Percentiles rank a stretch among this genome's conserved stretches.
These are phyloP conservation scores for Annulohypoxylon moriforme DNA, from an alignment of 495 filamentous ascomycete species.

Conservation along the genomic window DNA sequence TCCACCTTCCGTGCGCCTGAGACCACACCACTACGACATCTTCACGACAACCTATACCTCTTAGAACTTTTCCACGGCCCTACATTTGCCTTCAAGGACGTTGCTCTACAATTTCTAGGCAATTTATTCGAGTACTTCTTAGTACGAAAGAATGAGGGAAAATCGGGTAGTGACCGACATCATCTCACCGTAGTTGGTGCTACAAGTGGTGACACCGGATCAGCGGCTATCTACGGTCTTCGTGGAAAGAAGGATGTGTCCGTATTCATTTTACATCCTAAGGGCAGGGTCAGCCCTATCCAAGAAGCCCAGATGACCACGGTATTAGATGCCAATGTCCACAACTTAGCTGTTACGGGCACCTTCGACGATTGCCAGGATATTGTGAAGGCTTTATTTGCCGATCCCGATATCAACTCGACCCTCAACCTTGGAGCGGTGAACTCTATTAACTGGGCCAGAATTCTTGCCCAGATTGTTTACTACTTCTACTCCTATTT, in stretches of 20 bases:
- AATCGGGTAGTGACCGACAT: conserved; percentile 76
- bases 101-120: conserved; percentile 88
- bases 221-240: conserved; percentile 95
- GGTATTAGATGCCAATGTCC: conserved; percentile 84
- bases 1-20: conserved; percentile 83
- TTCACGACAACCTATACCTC: conserved; percentile 79
- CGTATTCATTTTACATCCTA: conserved; percentile 88
- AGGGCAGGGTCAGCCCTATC: conserved; percentile 83
- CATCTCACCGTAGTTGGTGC: conserved; percentile 92
- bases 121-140: conserved; percentile 98
- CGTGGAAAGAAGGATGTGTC: conserved; percentile 96
- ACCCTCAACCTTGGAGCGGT: conserved; percentile 83
- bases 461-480: conserved; percentile 92
- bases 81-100: conserved; percentile 95
- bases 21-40: conserved; percentile 75
- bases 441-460: conserved; percentile 90
- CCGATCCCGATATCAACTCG: conserved; percentile 77
- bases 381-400: conserved; percentile 92
- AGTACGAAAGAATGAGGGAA: conserved; percentile 79
- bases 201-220: conserved; percentile 93
- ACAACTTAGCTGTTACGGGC: conserved; percentile 85
- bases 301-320: conserved; percentile 98
- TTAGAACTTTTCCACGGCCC: conserved; percentile 98
- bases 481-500: conserved; percentile 96
- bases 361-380: conserved; percentile 98